phyloP scores from a whole-genome alignment of 2,329 filamentous ascomycete species.

The Myriosclerotinia scirpicola region DNA sequence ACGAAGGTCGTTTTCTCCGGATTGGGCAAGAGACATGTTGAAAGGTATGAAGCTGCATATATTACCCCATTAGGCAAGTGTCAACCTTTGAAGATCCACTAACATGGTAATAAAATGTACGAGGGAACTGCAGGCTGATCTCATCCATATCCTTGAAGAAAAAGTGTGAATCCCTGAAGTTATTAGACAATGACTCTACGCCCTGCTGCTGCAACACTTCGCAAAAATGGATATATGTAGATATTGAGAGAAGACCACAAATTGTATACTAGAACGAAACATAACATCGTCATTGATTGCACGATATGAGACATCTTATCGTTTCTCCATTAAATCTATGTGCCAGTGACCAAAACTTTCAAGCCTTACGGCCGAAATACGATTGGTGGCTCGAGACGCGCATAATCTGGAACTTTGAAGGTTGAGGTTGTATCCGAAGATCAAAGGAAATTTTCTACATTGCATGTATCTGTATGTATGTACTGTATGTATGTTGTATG shows the following conservation, averaged over 20 bases:
- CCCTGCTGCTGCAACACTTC: not conserved
- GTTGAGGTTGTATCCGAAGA: slow-evolving; percentile 11
- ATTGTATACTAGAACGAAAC: not conserved
- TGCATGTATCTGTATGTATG: not conserved
- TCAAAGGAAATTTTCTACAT: slow-evolving; percentile 12
- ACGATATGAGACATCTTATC: slow-evolving; percentile 14
- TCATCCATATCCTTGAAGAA: slow-evolving; percentile 19
- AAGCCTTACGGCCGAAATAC: slow-evolving; percentile 2
- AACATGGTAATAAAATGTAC: slow-evolving; percentile 14
- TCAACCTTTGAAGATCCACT: slow-evolving; percentile 12
- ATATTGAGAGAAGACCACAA: not conserved
- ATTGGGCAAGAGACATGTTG: slow-evolving; percentile 19
- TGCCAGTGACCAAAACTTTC: slow-evolving; percentile 16
- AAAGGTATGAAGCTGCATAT: slow-evolving; percentile 15
- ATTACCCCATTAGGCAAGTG: slow-evolving; percentile 18
- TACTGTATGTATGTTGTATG: too few species aligned
- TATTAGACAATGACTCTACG: not conserved
- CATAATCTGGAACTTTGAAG: slow-evolving; percentile 17
- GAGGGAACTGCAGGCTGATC: slow-evolving; percentile 22
- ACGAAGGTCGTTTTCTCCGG: slow-evolving; percentile 6
- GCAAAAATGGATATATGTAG: not conserved
- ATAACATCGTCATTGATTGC: slow-evolving; percentile 15
- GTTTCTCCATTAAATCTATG: slow-evolving; percentile 9
- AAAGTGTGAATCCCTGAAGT: slow-evolving; percentile 8
- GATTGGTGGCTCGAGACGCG: slow-evolving; percentile 18